Percentiles rank a stretch among this genome's conserved stretches.
Evolutionary conservation across 129 eudicot genomes (phyloP).

Genomic region (Pulicaria dysenterica): DNA sequence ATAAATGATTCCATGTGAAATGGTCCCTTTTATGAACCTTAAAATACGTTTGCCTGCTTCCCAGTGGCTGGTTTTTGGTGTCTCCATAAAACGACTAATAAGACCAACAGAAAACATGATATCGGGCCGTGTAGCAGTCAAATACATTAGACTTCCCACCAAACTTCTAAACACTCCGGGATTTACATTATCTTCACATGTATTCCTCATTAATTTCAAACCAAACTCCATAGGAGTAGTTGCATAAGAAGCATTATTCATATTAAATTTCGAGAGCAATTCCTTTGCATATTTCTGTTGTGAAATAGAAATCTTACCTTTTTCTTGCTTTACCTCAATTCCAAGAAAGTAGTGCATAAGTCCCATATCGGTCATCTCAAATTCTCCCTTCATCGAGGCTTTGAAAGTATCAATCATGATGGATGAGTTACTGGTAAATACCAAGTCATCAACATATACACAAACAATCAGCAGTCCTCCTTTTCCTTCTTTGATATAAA

Average conservation of each 20-base stretch:
- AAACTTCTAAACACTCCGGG: background rate
- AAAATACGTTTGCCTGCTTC: background rate
- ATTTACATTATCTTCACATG: background rate
- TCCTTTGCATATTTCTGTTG: background rate
- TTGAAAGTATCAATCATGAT: background rate
- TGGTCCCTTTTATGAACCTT: too few species aligned
- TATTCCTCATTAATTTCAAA: too few species aligned
- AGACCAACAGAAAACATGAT: background rate
- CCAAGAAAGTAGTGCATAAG: background rate
- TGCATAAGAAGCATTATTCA: background rate
- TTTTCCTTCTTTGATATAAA: background rate
- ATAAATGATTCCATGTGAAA: background rate
- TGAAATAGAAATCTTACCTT: background rate
- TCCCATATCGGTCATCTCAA: background rate
- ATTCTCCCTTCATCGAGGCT: background rate
- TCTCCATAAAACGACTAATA: background rate
- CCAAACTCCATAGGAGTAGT: background rate
- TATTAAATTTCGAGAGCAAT: too few species aligned
- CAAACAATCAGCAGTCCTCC: background rate
- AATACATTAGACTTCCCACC: background rate
- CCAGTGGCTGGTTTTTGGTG: background rate
- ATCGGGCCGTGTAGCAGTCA: background rate
- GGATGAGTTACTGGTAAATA: background rate
- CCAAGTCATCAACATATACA: background rate
- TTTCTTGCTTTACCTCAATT: background rate